Base-by-base conservation (phyloP, 805 yeast genomes). In the Lipomyces yamadae region DNA sequence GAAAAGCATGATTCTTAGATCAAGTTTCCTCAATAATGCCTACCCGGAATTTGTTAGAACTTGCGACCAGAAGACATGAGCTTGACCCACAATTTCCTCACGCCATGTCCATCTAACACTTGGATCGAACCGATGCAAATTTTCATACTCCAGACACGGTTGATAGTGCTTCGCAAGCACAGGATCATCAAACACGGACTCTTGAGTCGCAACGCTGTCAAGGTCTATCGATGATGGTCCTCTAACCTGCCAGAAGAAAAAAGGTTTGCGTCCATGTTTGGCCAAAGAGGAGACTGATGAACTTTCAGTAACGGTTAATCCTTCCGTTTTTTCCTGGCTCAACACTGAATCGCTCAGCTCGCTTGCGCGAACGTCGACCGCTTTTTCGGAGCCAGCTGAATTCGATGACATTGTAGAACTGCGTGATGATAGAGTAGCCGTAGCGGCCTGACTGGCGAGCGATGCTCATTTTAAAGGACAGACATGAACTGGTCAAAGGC, bases 91-190 rank as follows among this genome's bases (percentile, higher is more conserved):
- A 24, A 56, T 34, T 55, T 87, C 90, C 72, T 86, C 89, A 58
- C 80, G 76, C 7, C 69, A 68, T 0, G 83, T 78, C 91, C 90
- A 87, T 11, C 79, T 80, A 52, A 86, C 81, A 0, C 80, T 79
- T 0, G 90, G 88, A 73, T 88, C 90, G 72, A 87, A 85, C 34
- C 79, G 78, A 42, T 79, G 77, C 32, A 61, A 35, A 62, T 78
- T 65, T 50, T 66, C 69, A 35, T 62, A 66, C n/a, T 62, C 60
- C 10, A 54, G 42, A 48, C 62, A 50, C 10, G 69, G 69, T 53
- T 58, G 39, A 30, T 56, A 65, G 39, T 61, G 52, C 29, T 52
- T 65, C 8, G 64, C 66, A 13, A 32, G 48, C 13, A n/a, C 67
- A 11, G 67, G 66, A 60, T 65, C 70, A 53, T 66, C 69, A 45